Evolutionary conservation across 768 basidiomycete genomes (phyloP), one percentile per base, ranked within the genome.

Genomic region (Termitomyces sp.): DNA sequence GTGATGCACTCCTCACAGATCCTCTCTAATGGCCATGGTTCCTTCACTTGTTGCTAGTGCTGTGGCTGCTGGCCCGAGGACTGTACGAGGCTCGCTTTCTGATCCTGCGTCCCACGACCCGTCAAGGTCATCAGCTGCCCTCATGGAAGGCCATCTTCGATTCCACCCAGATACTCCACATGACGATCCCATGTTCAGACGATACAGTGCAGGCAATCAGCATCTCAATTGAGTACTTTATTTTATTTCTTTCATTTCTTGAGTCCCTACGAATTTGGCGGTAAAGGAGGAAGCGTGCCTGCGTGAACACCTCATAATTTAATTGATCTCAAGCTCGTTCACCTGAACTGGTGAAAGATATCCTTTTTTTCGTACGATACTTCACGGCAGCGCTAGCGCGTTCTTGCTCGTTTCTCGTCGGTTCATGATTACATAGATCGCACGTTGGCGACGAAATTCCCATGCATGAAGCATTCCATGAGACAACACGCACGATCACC

Each of bases 101-200:
- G 88, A 94, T 71, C 92, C 91, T 33, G 84, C 89, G 27, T 79
- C 83, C 51, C 75, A 79, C 57, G 89, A 93, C 69, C 91, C 93
- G 16, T 91, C 92, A 33, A 81, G 80, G 68, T 88, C 91, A 10
- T 88, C 91, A 32, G 87, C 91, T 10, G 91, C 89, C 2, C 77
- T 94, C 7, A 92, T 86, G 86, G 85, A 90, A 69, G 93, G 93
- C 61, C 90, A 83, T 71, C 77, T 94, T 16, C 92, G 93, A 69
- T 76, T 96, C 6, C 95, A 97, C 67, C 94, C 94, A 0, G 91
- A 91, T 37, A 95, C 93, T 2, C 77, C 82, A 46, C 76, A 72
- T 33, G 84, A 90, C 58, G 92, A 95, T 64, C 77, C 79, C 14
- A 72, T 76, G 12, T 79, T 67, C 47, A 59, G 68, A 59, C 66